Evolutionary conservation across 2,329 filamentous ascomycete species (phyloP).

Genomic region (Fusarium subtropicale): DNA sequence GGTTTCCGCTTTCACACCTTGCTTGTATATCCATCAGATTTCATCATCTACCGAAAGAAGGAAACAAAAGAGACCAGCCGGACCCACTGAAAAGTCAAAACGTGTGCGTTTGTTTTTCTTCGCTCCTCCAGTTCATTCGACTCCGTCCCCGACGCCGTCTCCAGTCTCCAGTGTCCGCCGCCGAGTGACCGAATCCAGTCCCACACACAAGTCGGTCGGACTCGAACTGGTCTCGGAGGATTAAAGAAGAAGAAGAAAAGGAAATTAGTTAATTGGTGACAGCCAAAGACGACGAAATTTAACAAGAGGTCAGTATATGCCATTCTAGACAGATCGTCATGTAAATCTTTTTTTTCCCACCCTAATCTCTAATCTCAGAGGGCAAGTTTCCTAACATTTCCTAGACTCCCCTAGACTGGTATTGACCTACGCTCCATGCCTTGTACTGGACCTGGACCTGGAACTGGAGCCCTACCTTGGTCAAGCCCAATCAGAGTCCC

Average conservation of each 20-base stretch:
- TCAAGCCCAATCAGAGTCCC: slow-evolving; percentile 39
- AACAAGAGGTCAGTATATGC: not conserved
- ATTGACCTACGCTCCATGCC: not conserved
- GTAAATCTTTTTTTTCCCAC: not conserved
- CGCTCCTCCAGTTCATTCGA: slow-evolving; percentile 25
- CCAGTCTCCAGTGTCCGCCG: slow-evolving; percentile 40
- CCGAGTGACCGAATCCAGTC: slow-evolving; percentile 40
- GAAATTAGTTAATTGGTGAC: not conserved
- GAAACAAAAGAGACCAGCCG: not conserved
- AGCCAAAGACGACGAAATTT: not conserved
- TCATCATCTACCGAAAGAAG: slow-evolving; percentile 7
- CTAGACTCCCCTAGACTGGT: not conserved
- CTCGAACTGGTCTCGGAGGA: not conserved
- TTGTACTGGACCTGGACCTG: slow-evolving; percentile 12
- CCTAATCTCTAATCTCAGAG: not conserved
- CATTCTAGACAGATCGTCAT: not conserved
- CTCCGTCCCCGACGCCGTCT: slow-evolving; percentile 41
- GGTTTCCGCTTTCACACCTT: not conserved
- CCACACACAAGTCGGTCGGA: slow-evolving; percentile 34
- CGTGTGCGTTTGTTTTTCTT: slow-evolving; percentile 27
- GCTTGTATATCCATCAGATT: not conserved
- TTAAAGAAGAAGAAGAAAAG: not conserved
- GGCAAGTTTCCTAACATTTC: not conserved
- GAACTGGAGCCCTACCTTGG: slow-evolving; percentile 43
- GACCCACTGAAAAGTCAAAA: slow-evolving; percentile 16